Percentiles rank a stretch among this genome's conserved stretches.
phyloP scores from a whole-genome alignment of 202 grass and related monocot genomes.

The Elaeis oleifera region DNA sequence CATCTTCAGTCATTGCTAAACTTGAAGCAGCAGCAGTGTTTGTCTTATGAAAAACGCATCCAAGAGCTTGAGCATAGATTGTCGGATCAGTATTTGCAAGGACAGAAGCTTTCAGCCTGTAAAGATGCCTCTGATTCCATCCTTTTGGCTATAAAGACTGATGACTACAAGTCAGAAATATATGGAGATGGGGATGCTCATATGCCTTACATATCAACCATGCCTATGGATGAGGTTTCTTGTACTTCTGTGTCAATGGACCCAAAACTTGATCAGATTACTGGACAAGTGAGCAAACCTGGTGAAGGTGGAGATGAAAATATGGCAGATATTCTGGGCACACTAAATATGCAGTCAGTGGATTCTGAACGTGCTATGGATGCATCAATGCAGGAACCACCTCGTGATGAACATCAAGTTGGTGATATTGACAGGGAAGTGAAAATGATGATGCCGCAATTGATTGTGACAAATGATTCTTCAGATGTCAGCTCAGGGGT shows the following conservation, averaged over 20 bases:
- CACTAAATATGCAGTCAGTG: conserved; percentile 46
- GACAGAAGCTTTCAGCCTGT: conserved; percentile 43
- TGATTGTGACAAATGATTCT: conserved; percentile 18
- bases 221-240: conserved; percentile 81
- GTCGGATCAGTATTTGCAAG: conserved; percentile 67
- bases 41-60: conserved; percentile 80
- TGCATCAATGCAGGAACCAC: conserved; percentile 59
- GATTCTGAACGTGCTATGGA: conserved; percentile 46
- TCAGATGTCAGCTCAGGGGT: conserved; percentile 38
- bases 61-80: conserved; percentile 74
- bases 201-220: conserved; percentile 40
- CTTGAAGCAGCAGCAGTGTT: conserved; percentile 54
- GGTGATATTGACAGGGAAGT: conserved; percentile 45
- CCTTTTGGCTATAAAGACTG: conserved; percentile 46
- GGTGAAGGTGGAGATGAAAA: conserved; percentile 91
- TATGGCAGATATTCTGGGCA: conserved; percentile 78
- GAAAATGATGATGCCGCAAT: conserved; percentile 16
- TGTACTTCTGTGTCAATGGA: conserved; percentile 54
- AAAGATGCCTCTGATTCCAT: conserved; percentile 48
- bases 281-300: conserved; percentile 54
- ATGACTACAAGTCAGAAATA: conserved; percentile 42
- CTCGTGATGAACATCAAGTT: conserved; percentile 42
- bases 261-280: conserved; percentile 18
- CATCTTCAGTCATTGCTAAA: conserved; percentile 61
- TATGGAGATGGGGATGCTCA: conserved; percentile 43